phyloP scores from a whole-genome alignment of 2,329 filamentous ascomycete genomes.

The Exophiala sideris region DNA sequence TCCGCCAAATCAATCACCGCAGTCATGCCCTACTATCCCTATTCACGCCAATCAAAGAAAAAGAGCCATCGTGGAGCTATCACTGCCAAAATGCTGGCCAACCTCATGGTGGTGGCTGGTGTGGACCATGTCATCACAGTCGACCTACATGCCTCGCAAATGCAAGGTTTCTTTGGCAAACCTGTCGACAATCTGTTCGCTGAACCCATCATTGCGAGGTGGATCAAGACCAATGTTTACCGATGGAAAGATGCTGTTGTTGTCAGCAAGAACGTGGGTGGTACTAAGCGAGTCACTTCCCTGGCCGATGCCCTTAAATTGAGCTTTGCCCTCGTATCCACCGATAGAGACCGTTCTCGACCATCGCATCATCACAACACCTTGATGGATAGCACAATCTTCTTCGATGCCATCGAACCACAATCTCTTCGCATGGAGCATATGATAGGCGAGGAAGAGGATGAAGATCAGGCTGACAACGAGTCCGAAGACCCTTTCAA shows the following conservation, averaged over 20 bases:
- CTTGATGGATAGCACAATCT: conserved; percentile 76
- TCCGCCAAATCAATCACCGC: conserved; percentile 61
- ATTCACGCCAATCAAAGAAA: conserved; percentile 98
- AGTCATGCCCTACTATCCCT: conserved; percentile 64
- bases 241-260: conserved; percentile 86
- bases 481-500: conserved; percentile 31
- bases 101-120: conserved; percentile 86
- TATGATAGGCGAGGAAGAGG: conserved; percentile 20
- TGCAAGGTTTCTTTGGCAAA: conserved; percentile 98
- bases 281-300: conserved; percentile 94
- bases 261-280: conserved; percentile 96
- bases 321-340: conserved; percentile 95
- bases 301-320: conserved; percentile 93
- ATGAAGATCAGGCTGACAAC: conserved; percentile 30
- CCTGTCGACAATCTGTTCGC: conserved; percentile 97
- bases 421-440: conserved; percentile 31
- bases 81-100: conserved; percentile 94
- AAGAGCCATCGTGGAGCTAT: conserved; percentile 96
- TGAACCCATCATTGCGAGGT: conserved; percentile 89
- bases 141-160: conserved; percentile 93
- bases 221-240: conserved; percentile 85
- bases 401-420: conserved; percentile 60
- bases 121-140: conserved; percentile 98
- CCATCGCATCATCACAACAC: conserved; percentile 46
- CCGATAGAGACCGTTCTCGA: conserved; percentile 58